Percentiles rank a stretch among this genome's conserved stretches.
Evolutionary conservation across 139 green algal species (phyloP).

Genomic region (Dunaliella primolecta): DNA sequence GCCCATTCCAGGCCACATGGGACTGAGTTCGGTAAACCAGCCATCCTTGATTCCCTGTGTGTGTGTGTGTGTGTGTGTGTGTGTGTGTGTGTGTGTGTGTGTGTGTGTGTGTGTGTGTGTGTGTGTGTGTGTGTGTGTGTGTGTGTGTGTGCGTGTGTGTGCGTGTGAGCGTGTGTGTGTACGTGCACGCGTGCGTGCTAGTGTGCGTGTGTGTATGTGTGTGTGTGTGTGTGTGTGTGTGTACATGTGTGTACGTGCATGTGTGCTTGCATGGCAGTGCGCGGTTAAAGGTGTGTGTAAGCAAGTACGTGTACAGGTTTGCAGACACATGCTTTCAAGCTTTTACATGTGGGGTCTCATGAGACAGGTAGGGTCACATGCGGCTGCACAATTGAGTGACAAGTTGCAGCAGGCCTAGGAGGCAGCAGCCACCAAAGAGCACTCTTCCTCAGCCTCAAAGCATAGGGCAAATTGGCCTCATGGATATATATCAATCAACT

Average conservation of each 20-base stretch:
- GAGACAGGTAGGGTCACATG: too few relatives aligned
- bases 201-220: neutral
- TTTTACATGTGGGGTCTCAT: too few relatives aligned
- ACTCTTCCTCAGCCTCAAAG: too few relatives aligned
- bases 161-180: neutral
- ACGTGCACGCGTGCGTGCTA: too few relatives aligned
- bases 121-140: neutral
- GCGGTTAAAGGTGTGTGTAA: neutral
- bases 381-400: too few relatives aligned
- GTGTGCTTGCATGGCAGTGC: neutral
- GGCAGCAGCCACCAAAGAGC: too few relatives aligned
- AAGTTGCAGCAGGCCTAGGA: too few relatives aligned
- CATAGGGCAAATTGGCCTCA: too few relatives aligned
- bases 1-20: slow-evolving; percentile 92
- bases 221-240: neutral
- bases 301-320: too few relatives aligned
- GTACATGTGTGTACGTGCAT: neutral
- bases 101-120: neutral
- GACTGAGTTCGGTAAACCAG: slow-evolving; percentile 90
- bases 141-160: neutral
- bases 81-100: neutral
- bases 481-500: too few relatives aligned
- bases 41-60: slow-evolving; percentile 55
- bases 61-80: neutral
- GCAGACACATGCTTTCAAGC: too few relatives aligned